These are phyloP conservation scores for Cyamopsis tetragonoloba DNA, from an alignment of 306 rosid genomes.

Conservation along the genomic window DNA sequence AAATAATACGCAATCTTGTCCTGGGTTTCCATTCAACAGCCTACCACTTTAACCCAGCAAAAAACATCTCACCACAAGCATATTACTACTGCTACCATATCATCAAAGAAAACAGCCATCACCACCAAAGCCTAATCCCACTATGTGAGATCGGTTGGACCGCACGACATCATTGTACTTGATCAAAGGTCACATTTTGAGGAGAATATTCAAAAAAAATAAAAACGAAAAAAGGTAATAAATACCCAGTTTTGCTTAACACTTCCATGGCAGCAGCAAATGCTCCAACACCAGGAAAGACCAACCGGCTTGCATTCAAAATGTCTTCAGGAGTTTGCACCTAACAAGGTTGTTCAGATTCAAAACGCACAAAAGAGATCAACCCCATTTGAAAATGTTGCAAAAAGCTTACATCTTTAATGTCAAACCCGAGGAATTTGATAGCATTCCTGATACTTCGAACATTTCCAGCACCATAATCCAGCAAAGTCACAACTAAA, in stretches of 20 bases:
- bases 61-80: not conserved
- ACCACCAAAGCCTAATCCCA: not conserved
- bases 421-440: conserved; percentile 70
- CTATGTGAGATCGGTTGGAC: too few relatives aligned
- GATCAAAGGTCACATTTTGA: too few relatives aligned
- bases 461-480: conserved; percentile 94
- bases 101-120: not conserved
- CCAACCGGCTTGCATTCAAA: conserved; percentile 62
- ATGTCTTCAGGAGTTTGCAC: conserved; percentile 83
- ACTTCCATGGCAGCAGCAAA: conserved; percentile 92
- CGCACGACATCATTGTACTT: too few relatives aligned
- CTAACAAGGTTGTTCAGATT: conserved; percentile 33
- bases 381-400: not conserved
- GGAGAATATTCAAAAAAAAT: too few relatives aligned
- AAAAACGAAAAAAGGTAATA: not conserved
- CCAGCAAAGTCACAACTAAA: conserved; percentile 85
- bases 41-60: conserved; percentile 8
- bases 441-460: conserved; percentile 90
- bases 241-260: conserved; percentile 70
- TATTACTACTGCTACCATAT: not conserved
- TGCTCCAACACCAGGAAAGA: conserved; percentile 97
- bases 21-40: not conserved
- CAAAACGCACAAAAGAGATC: not conserved
- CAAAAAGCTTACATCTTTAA: conserved; percentile 65
- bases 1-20: not conserved